Base-by-base conservation (phyloP, 1,284 basidiomycete genomes). In the Cerioporus squamosus region DNA sequence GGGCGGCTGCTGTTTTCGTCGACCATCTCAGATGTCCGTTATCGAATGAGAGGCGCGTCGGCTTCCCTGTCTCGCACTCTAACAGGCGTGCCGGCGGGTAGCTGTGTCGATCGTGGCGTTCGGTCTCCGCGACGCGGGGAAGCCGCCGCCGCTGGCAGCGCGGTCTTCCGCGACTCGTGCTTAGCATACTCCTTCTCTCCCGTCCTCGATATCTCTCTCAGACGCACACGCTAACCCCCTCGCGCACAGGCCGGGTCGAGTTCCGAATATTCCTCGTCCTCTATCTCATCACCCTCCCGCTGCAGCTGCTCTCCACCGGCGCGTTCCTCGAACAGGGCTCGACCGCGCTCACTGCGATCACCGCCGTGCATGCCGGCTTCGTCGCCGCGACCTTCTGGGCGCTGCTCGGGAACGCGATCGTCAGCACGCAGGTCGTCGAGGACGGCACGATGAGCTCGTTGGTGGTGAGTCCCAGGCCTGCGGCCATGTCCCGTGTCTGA, bases 381-480 rank as follows among this genome's bases (percentile, higher is more conserved):
- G 83, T 94, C 31, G 86, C 84, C 5, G 80, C 87, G 4, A 73
- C 91, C 0, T 94, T 93, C 68, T 94, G 91, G 90, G 68, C 85
- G 3, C 77, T 95, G 51, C 76, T 95, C 46, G 90, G 81, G 26
- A 95, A 94, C 72, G 91, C 81, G 4, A 73, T 95, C 53, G 83
- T 96, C 23, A 88, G 91, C 33, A 91, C 90, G 10, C 93, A 95
- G 72, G 71, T 94, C 26, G 87, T 92, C 50, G 90, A 93, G 66
- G 94, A 95, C 67, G 93, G 93, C 10, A 92, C 92, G 0, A 76
- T 86, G 20, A 84, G 83, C 61, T 84, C 86, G 54, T 61, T 93
- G 29, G 76, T 91, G 53, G 90, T 92, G 58, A 29, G 29, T 29
- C 26, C 26, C 9, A 6, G 26, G 5, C 64, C 87, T 81, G 22